phyloP scores from a whole-genome alignment of 257 asterid species.

The Solanum bukasovii region DNA sequence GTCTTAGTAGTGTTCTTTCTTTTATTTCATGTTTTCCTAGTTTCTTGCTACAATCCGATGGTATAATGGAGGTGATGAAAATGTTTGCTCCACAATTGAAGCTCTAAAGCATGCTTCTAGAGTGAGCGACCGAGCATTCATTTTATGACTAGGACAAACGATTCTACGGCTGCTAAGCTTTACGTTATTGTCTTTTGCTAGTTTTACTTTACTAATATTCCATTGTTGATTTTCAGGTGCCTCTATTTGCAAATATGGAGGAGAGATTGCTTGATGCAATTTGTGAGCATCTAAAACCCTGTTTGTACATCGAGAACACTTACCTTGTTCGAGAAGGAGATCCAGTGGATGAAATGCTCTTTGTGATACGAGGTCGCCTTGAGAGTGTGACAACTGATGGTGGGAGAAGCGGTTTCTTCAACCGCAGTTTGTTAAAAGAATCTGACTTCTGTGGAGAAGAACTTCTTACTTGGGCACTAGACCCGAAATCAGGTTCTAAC shows the following conservation, averaged over 20 bases:
- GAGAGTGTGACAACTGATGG: constrained; percentile 17
- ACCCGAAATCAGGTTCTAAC: constrained; percentile 4
- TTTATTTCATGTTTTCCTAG: neutral
- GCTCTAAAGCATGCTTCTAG: neutral
- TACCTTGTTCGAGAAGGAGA: constrained; percentile 15
- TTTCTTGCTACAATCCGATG: neutral
- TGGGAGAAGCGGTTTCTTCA: constrained; percentile 14
- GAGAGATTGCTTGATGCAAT: constrained; percentile 88
- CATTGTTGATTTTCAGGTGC: constrained; percentile 44
- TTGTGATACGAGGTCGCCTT: constrained; percentile 11
- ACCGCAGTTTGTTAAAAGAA: constrained; percentile 1
- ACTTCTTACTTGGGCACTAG: constrained; percentile 11
- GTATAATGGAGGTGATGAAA: neutral
- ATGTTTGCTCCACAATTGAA: neutral
- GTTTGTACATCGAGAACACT: constrained; percentile 26
- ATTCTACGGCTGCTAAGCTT: neutral
- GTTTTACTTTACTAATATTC: neutral
- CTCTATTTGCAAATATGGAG: constrained; percentile 96
- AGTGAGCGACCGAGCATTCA: neutral
- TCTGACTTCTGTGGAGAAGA: constrained; percentile 15
- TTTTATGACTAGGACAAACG: neutral
- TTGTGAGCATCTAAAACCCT: constrained; percentile 91
- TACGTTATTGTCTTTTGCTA: neutral
- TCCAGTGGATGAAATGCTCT: constrained; percentile 21
- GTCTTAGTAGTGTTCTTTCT: neutral